Percentiles rank a stretch among this genome's conserved stretches.
Conservation (phyloP, 345 rosid species). For the Theobroma cacao region DNA sequence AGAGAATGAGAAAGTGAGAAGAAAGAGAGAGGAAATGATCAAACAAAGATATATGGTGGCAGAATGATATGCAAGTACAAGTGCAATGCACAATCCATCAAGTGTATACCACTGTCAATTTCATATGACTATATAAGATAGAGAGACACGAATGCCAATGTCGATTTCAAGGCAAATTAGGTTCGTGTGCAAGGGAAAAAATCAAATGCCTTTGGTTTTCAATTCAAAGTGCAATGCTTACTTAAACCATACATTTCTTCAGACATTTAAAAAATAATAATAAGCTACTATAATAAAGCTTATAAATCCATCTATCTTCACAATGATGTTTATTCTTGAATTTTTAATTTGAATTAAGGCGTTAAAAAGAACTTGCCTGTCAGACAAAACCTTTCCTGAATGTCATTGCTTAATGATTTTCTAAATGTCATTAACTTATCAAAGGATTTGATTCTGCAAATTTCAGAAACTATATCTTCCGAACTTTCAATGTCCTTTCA, state of each 20-base stretch:
- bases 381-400: background rate
- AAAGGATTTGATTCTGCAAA: background rate
- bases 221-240: background rate
- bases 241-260: background rate
- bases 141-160: background rate
- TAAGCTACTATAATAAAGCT: background rate
- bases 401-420: background rate
- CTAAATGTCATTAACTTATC: background rate
- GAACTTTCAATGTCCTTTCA: background rate
- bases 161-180: background rate
- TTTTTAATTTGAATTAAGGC: background rate
- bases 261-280: background rate
- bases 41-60: background rate
- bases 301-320: constrained; percentile 2
- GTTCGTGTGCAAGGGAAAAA: background rate
- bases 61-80: background rate
- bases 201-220: background rate
- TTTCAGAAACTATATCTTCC: background rate
- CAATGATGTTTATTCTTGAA: background rate
- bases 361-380: background rate
- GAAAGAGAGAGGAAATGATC: background rate
- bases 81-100: background rate
- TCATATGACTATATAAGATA: background rate
- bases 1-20: background rate
- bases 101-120: background rate